Evolutionary conservation across 305 asterid genomes (phyloP).

Genomic region (Lippia alba): DNA sequence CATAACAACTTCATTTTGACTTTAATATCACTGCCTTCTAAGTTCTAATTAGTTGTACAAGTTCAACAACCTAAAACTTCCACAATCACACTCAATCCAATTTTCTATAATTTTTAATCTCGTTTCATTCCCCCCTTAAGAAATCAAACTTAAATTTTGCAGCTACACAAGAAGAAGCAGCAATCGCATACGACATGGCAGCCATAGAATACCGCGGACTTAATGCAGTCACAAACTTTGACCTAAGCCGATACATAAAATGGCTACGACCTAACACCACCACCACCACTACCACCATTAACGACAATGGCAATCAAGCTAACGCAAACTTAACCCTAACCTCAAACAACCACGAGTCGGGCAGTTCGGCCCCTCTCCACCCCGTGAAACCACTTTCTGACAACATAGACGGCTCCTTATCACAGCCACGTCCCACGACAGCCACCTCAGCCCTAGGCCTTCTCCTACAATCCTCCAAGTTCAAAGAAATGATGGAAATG

Average conservation of each 20-base stretch:
- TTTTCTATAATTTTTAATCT: slow-evolving; percentile 12
- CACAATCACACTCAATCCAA: background rate
- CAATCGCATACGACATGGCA: slow-evolving; percentile 80
- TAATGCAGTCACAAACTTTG: slow-evolving; percentile 79
- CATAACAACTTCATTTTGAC: too few species aligned
- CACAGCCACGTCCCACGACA: slow-evolving; percentile 18
- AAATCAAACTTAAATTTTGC: slow-evolving; percentile 7
- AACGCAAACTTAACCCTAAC: slow-evolving; percentile 8
- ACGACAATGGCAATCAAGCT: slow-evolving; percentile 21
- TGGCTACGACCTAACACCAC: slow-evolving; percentile 50
- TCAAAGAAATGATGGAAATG: slow-evolving; percentile 63
- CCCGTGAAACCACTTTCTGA: slow-evolving; percentile 39
- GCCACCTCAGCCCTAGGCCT: slow-evolving; percentile 55
- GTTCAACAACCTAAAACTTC: too few species aligned
- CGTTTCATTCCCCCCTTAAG: too few species aligned
- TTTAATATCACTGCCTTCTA: too few species aligned
- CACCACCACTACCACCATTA: slow-evolving; percentile 21
- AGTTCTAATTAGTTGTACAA: too few species aligned
- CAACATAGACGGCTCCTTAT: slow-evolving; percentile 30
- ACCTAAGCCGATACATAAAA: slow-evolving; percentile 69
- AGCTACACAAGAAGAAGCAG: slow-evolving; percentile 91
- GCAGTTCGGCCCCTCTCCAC: slow-evolving; percentile 36
- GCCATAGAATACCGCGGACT: slow-evolving; percentile 72
- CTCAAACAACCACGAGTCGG: background rate
- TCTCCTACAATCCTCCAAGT: slow-evolving; percentile 63